Evolutionary conservation across 805 yeast species (phyloP).

Genomic region (Ogataea trehaloabstinens): DNA sequence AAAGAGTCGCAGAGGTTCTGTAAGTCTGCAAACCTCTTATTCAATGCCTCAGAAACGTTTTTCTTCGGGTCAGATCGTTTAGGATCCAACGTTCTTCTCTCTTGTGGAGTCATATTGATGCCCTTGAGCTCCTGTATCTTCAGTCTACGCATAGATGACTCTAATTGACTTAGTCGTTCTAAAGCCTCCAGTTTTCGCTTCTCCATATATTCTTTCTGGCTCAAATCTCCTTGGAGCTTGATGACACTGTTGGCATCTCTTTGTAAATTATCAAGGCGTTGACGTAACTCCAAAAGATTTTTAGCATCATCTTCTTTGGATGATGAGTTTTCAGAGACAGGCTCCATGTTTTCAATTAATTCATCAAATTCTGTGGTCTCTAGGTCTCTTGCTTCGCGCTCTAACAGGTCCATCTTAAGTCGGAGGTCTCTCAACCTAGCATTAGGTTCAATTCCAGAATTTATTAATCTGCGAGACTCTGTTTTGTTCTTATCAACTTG

Average conservation of each 20-base stretch:
- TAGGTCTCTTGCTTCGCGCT: conserved; percentile 77
- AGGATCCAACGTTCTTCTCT: conserved; percentile 31
- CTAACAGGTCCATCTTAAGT: conserved; percentile 81
- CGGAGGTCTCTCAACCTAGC: conserved; percentile 70
- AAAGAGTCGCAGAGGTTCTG: conserved; percentile 27
- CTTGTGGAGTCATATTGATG: conserved; percentile 3
- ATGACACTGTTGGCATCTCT: conserved; percentile 74
- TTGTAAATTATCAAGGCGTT: conserved; percentile 60
- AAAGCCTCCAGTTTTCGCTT: conserved; percentile 65
- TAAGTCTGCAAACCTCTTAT: conserved; percentile 22
- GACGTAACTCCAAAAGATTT: conserved; percentile 53
- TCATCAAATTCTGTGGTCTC: conserved; percentile 83
- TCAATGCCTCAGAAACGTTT: conserved; percentile 18
- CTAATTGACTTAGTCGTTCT: conserved; percentile 70
- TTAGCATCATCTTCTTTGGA: conserved; percentile 49
- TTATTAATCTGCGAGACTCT: conserved; percentile 39
- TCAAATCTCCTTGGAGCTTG: conserved; percentile 52
- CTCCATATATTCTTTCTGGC: conserved; percentile 51
- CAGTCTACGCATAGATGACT: conserved; percentile 34
- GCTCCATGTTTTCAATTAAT: conserved; percentile 14
- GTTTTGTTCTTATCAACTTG: conserved; percentile 47
- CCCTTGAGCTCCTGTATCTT: conserved; percentile 19
- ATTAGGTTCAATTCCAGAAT: conserved; percentile 66
- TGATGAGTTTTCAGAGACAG: conserved; percentile 5
- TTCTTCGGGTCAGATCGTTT: conserved; percentile 14